Percentiles rank a stretch among this genome's conserved stretches.
Conservation (phyloP, 2,329 filamentous ascomycete species). For the Pyrenophora graminea region DNA sequence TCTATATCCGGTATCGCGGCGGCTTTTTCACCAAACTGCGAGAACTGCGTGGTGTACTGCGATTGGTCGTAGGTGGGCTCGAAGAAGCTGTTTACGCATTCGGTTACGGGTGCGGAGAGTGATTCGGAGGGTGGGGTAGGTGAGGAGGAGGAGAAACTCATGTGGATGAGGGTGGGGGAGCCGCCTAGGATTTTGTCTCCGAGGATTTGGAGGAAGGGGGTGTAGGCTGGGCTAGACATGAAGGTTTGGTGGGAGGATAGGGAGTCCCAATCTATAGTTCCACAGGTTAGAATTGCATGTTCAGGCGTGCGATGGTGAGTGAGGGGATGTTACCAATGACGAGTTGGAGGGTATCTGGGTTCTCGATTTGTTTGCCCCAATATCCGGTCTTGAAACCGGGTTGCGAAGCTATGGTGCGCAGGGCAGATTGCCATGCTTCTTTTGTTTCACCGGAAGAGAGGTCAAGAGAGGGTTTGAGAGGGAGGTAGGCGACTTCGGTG, state of each 20-base stretch:
- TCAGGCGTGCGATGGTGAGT: neutral
- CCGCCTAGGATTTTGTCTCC: constrained; percentile 31
- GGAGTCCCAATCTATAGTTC: constrained; percentile 50
- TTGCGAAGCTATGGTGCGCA: constrained; percentile 42
- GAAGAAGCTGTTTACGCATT: constrained; percentile 54
- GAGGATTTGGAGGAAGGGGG: constrained; percentile 44
- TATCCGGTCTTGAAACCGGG: constrained; percentile 44
- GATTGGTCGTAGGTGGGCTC: constrained; percentile 31
- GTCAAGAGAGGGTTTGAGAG: constrained; percentile 43
- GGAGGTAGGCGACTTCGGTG: constrained; percentile 49
- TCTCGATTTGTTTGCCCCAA: constrained; percentile 49
- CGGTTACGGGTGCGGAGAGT: constrained; percentile 54
- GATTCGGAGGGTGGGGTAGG: constrained; percentile 28
- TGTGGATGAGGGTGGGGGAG: constrained; percentile 40
- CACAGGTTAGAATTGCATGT: neutral
- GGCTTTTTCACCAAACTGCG: constrained; percentile 46
- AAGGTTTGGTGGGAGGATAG: constrained; percentile 49
- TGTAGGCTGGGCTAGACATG: constrained; percentile 44
- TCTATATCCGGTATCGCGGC: constrained; percentile 36
- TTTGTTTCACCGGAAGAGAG: constrained; percentile 31
- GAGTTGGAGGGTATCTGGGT: constrained; percentile 43
- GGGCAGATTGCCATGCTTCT: constrained; percentile 36
- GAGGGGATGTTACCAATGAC: constrained; percentile 46
- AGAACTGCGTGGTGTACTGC: constrained; percentile 38
- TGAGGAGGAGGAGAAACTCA: constrained; percentile 31